Evolutionary conservation across 2,329 filamentous ascomycete genomes (phyloP).

Genomic region (Ophiocordyceps camponoti-saundersi): DNA sequence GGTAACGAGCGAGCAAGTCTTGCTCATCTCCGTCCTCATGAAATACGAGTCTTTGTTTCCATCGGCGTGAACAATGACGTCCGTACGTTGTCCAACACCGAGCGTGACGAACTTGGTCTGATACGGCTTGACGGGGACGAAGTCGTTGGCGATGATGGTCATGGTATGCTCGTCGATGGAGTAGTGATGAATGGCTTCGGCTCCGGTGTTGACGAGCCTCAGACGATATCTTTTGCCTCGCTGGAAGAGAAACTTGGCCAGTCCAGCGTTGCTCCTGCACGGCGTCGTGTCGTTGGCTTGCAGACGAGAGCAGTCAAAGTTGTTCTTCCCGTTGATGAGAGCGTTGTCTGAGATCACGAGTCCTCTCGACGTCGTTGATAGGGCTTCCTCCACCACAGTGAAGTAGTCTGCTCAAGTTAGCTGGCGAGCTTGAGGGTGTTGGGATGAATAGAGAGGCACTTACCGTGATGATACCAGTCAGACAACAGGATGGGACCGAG

Average conservation of each 20-base stretch:
- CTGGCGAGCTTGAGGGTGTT: too few species aligned
- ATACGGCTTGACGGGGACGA: conserved; percentile 45
- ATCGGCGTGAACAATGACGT: conserved; percentile 30
- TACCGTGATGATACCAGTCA: conserved; percentile 43
- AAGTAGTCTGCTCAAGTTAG: conserved; percentile 18
- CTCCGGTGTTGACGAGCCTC: conserved; percentile 39
- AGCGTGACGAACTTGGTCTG: conserved; percentile 43
- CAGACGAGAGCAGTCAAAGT: conserved; percentile 30
- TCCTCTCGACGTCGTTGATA: conserved; percentile 18
- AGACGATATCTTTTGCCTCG: conserved; percentile 39
- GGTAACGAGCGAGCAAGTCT: conserved; percentile 25
- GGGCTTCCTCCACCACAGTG: conserved; percentile 25
- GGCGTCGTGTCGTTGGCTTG: conserved; percentile 18
- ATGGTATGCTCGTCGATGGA: conserved; percentile 43
- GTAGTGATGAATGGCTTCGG: conserved; percentile 33
- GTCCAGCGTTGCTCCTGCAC: conserved; percentile 28
- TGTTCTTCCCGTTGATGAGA: conserved; percentile 45
- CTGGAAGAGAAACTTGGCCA: conserved; percentile 34
- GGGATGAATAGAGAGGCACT: too few species aligned
- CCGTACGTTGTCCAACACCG: conserved; percentile 35
- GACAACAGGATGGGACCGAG: conserved; percentile 32
- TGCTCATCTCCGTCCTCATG: conserved; percentile 38
- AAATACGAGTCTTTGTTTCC: conserved; percentile 31
- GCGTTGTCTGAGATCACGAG: conserved; percentile 34
- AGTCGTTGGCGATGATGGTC: conserved; percentile 48